Conservation (phyloP, 371 early-diverging fungal genomes). For the Apophysomyces ossiformis region DNA sequence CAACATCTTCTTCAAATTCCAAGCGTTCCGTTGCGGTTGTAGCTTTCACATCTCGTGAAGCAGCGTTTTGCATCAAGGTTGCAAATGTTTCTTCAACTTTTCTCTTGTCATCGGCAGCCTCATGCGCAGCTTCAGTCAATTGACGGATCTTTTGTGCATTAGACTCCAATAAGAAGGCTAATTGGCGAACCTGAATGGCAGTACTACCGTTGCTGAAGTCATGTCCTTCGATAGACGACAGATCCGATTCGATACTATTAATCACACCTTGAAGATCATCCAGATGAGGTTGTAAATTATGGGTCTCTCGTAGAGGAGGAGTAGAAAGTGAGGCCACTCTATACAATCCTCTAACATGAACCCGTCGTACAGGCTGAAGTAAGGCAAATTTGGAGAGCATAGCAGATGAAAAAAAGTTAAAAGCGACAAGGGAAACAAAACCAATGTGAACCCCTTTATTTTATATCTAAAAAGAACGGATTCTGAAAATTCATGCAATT, state of each 20-base stretch:
- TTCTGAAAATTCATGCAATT: conserved; percentile 8
- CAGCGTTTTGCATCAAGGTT: conserved; percentile 1
- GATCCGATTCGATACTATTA: conserved; percentile 6
- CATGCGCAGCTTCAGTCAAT: conserved; percentile 1
- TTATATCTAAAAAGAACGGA: background rate
- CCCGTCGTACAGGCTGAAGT: conserved; percentile 4
- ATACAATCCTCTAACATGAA: conserved; percentile 9
- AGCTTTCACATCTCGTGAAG: background rate
- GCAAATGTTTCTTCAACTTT: conserved; percentile 2
- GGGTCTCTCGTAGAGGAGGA: conserved; percentile 14
- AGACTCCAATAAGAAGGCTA: conserved; percentile 13
- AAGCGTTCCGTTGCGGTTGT: background rate
- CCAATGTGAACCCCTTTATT: background rate
- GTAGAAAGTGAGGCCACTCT: conserved; percentile 7
- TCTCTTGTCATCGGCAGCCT: background rate
- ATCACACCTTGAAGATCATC: conserved; percentile 10
- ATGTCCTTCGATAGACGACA: background rate
- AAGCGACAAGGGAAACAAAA: background rate
- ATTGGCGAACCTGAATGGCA: conserved; percentile 15
- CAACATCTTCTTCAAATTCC: background rate
- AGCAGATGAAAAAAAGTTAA: background rate
- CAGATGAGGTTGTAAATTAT: background rate
- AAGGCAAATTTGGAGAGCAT: conserved; percentile 3
- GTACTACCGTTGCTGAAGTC: conserved; percentile 12
- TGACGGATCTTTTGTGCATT: conserved; percentile 13